Evolutionary conservation across 2,329 filamentous ascomycete genomes (phyloP).

Genomic region (Dactylellina drechsleri): DNA sequence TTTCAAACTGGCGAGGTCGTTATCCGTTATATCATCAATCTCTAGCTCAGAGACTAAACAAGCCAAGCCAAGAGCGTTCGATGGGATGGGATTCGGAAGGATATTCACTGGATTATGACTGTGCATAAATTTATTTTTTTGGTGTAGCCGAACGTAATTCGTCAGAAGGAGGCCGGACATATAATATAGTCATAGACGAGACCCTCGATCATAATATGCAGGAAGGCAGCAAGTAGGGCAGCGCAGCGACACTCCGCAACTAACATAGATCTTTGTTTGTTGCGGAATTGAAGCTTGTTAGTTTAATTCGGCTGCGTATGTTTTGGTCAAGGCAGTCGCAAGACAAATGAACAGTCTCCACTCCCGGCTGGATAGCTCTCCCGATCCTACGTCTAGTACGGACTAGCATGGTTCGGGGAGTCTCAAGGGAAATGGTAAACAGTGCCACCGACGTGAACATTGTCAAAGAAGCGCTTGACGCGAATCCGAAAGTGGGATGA

Average conservation of each 20-base stretch:
- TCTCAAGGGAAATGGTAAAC: conserved; percentile 34
- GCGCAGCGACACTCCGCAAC: conserved; percentile 19
- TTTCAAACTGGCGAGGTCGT: conserved; percentile 32
- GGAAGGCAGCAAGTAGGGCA: conserved; percentile 19
- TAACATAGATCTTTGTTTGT: conserved; percentile 25
- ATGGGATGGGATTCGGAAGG: conserved; percentile 40
- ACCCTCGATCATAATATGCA: conserved; percentile 38
- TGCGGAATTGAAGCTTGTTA: conserved; percentile 38
- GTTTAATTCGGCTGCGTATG: conserved; percentile 21
- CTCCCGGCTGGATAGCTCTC: conserved; percentile 30
- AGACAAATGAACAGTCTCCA: conserved; percentile 37
- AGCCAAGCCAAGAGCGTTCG: conserved; percentile 28
- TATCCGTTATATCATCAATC: conserved; percentile 48
- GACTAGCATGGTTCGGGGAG: conserved; percentile 21
- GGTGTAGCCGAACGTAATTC: conserved; percentile 39
- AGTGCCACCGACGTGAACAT: conserved; percentile 49
- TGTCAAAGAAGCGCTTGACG: conserved; percentile 50
- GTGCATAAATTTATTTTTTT: conserved; percentile 24
- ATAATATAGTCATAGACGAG: conserved; percentile 54
- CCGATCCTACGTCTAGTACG: conserved; percentile 43
- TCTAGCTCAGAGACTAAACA: conserved; percentile 9
- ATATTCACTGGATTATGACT: conserved; percentile 55
- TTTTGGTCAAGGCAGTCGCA: conserved; percentile 32
- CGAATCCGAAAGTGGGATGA: conserved; percentile 28
- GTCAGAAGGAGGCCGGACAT: conserved; percentile 31